Evolutionary conservation across 1,139 yeast species (phyloP).

Genomic region (Suhomyces chickasaworum): DNA sequence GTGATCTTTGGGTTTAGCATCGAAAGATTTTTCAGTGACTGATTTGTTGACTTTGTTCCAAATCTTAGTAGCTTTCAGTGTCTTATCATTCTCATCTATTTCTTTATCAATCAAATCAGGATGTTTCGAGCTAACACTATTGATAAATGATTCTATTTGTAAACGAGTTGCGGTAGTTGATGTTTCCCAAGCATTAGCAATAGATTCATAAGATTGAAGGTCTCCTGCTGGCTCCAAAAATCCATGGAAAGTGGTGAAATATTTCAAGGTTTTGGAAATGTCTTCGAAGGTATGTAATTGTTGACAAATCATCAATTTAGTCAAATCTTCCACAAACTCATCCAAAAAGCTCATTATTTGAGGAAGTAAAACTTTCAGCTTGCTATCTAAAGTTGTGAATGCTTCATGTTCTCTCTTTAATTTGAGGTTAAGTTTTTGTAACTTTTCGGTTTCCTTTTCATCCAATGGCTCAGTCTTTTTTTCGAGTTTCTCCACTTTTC

Average conservation of each 20-base stretch:
- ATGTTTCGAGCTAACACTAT: constrained; percentile 32
- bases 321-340: constrained; percentile 51
- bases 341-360: constrained; percentile 48
- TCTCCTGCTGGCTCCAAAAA: constrained; percentile 17
- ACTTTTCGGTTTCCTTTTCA: constrained; percentile 41
- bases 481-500: constrained; percentile 44
- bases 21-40: constrained; percentile 28
- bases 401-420: constrained; percentile 32
- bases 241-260: constrained; percentile 46
- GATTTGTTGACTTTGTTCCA: constrained; percentile 33
- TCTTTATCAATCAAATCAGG: constrained; percentile 36
- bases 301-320: constrained; percentile 37
- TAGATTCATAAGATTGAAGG: constrained; percentile 22
- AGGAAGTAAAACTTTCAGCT: constrained; percentile 46
- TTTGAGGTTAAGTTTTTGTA: constrained; percentile 33
- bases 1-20: constrained; percentile 30
- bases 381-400: constrained; percentile 41
- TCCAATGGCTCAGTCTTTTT: constrained; percentile 38
- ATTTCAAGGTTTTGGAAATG: constrained; percentile 30
- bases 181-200: constrained; percentile 39
- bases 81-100: constrained; percentile 33
- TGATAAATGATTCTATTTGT: constrained; percentile 42
- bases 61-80: constrained; percentile 27
- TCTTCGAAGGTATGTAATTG: constrained; percentile 33
- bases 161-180: constrained; percentile 32